phyloP scores from a whole-genome alignment of 1,139 yeast genomes.

The Pichia sp. region DNA sequence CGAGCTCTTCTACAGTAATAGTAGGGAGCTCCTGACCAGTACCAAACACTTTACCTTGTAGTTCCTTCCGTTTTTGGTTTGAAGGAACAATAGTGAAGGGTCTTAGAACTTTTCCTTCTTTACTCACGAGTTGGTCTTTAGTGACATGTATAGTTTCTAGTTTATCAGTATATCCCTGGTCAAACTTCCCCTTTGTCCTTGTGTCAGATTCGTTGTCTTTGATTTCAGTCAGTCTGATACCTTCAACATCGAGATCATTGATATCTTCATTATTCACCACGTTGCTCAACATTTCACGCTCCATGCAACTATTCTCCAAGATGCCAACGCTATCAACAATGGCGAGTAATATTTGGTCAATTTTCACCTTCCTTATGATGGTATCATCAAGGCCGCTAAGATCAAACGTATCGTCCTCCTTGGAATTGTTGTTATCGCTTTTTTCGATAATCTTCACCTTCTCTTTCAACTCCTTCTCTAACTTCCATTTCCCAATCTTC shows the following conservation, averaged over 20 bases:
- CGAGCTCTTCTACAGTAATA: conserved; percentile 87
- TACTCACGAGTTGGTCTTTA: conserved; percentile 38
- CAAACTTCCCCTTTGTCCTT: conserved; percentile 14
- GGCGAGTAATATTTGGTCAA: conserved; percentile 8
- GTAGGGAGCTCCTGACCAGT: conserved; percentile 93
- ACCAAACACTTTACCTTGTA: conserved; percentile 67
- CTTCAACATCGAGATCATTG: conserved; percentile 24
- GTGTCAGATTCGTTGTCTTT: conserved; percentile 9
- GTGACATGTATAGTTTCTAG: conserved; percentile 19
- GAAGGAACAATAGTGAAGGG: conserved; percentile 70
- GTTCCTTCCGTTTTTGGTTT: conserved; percentile 36
- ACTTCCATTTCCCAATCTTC: conserved; percentile 63
- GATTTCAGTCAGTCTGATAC: conserved; percentile 22
- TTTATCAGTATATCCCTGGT: conserved; percentile 22
- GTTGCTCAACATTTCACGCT: conserved; percentile 13
- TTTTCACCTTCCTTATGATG: conserved; percentile 4
- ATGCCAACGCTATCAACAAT: conserved; percentile 9
- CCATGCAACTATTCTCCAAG: conserved; percentile 13
- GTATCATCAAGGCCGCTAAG: conserved; percentile 42
- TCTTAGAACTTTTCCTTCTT: conserved; percentile 68
- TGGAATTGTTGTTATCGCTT: conserved; percentile 12
- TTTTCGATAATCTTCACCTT: conserved; percentile 30
- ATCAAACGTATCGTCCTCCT: conserved; percentile 20
- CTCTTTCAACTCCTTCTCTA: conserved; percentile 47
- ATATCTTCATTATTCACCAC: conserved; percentile 1